Percentiles rank a stretch among this genome's conserved stretches.
Evolutionary conservation across 2,329 filamentous ascomycete genomes (phyloP).

Genomic region (Cercospora citrullina): DNA sequence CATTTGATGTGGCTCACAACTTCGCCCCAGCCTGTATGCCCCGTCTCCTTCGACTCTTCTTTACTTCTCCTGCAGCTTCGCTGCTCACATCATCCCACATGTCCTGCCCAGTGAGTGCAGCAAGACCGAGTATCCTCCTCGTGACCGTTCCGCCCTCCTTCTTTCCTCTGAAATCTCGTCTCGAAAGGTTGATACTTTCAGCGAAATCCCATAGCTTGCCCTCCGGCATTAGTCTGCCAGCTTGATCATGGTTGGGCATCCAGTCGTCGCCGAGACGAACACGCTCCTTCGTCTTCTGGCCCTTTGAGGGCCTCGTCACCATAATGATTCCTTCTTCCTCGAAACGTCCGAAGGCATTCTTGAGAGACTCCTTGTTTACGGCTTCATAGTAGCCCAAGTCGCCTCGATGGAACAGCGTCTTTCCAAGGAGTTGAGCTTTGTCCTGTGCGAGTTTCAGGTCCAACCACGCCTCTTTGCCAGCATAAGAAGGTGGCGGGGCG

Average conservation of each 20-base stretch:
- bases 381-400: constrained; percentile 97
- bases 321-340: constrained; percentile 87
- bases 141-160: constrained; percentile 94
- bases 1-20: neutral
- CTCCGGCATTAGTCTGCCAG: constrained; percentile 64
- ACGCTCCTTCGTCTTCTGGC: constrained; percentile 59
- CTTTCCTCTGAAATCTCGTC: constrained; percentile 77
- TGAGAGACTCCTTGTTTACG: constrained; percentile 96
- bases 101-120: constrained; percentile 68
- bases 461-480: constrained; percentile 67
- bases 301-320: constrained; percentile 58
- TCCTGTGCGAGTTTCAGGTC: constrained; percentile 56
- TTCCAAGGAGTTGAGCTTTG: constrained; percentile 75
- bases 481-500: constrained; percentile 60
- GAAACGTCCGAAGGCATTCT: constrained; percentile 86
- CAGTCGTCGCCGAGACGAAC: constrained; percentile 61
- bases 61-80: constrained; percentile 31
- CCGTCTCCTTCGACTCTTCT: constrained; percentile 37
- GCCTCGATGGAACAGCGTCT: constrained; percentile 95
- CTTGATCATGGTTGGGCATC: constrained; percentile 63
- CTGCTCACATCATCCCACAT: constrained; percentile 60
- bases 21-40: constrained; percentile 35
- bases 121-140: constrained; percentile 73
- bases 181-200: constrained; percentile 76
- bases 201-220: constrained; percentile 90